Percentiles rank a stretch among this genome's conserved stretches.
These are phyloP conservation scores for Porogramme epimiltina DNA, from an alignment of 1,284 basidiomycete species.

Conservation along the genomic window DNA sequence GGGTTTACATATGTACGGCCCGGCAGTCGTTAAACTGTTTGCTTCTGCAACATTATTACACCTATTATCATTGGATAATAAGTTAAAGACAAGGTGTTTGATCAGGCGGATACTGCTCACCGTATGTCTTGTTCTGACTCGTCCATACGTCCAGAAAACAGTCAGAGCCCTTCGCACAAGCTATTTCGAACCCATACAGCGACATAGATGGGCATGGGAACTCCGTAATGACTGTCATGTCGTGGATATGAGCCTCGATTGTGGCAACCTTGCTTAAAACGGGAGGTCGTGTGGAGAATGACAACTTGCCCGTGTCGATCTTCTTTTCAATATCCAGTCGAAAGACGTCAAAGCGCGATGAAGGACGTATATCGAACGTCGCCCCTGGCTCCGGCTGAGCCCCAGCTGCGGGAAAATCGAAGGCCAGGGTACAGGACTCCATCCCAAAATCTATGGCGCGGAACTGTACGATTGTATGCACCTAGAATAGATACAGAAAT, in stretches of 20 bases:
- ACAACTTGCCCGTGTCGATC: conserved; percentile 20
- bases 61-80: no score
- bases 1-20: no score
- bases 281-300: conserved; percentile 17
- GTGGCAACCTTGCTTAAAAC: conserved; percentile 14
- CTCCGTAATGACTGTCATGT: conserved; percentile 7
- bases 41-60: no score
- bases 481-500: conserved; percentile 12
- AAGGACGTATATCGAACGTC: conserved; percentile 6
- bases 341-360: conserved; percentile 19
- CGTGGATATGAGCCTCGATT: conserved; percentile 3
- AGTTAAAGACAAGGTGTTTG: no score
- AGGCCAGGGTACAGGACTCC: conserved; percentile 27
- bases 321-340: conserved; percentile 12
- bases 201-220: conserved; percentile 19
- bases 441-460: conserved; percentile 30
- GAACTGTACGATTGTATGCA: conserved; percentile 25
- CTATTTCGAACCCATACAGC: conserved; percentile 20
- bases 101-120: no score
- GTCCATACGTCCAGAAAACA: conserved; percentile 22
- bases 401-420: conserved; percentile 21
- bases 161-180: conserved; percentile 13
- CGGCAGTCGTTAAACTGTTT: no score
- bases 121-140: conserved; percentile 21
- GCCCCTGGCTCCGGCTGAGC: conserved; percentile 12